These are phyloP conservation scores for Linaria vulgaris DNA, from an alignment of 257 asterid species.

Conservation along the genomic window DNA sequence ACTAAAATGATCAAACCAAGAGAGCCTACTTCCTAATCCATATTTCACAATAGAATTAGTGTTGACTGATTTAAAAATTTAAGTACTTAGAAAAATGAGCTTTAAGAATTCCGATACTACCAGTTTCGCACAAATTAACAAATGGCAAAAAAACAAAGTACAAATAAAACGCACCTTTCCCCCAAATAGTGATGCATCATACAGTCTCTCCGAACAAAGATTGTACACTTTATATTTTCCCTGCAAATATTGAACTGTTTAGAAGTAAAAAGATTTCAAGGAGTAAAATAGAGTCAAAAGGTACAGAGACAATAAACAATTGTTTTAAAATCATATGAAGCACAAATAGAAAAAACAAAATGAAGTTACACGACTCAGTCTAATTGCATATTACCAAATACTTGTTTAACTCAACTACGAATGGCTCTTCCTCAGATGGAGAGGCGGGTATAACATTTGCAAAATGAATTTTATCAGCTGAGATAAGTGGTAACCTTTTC, in stretches of 20 bases:
- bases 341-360: not conserved
- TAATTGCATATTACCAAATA: not conserved
- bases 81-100: too few relatives aligned
- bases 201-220: slow-evolving; percentile 96
- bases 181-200: slow-evolving; percentile 90
- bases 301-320: slow-evolving; percentile 2
- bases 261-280: not conserved
- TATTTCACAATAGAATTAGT: too few relatives aligned
- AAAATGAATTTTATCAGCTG: too few relatives aligned
- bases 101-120: too few relatives aligned
- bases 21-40: too few relatives aligned
- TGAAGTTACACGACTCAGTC: not conserved
- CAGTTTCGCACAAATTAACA: too few relatives aligned
- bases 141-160: slow-evolving; percentile 12
- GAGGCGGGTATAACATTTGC: not conserved
- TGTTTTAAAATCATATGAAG: slow-evolving; percentile 16
- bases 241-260: slow-evolving; percentile 42
- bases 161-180: slow-evolving; percentile 67
- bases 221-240: slow-evolving; percentile 94
- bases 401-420: slow-evolving; percentile 17
- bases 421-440: slow-evolving; percentile 11
- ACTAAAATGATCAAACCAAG: too few relatives aligned
- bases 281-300: slow-evolving; percentile 15
- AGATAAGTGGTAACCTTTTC: too few relatives aligned
- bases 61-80: too few relatives aligned